Conservation (phyloP, 2,329 filamentous ascomycete species). For the Endoconidiophora laricicola region DNA sequence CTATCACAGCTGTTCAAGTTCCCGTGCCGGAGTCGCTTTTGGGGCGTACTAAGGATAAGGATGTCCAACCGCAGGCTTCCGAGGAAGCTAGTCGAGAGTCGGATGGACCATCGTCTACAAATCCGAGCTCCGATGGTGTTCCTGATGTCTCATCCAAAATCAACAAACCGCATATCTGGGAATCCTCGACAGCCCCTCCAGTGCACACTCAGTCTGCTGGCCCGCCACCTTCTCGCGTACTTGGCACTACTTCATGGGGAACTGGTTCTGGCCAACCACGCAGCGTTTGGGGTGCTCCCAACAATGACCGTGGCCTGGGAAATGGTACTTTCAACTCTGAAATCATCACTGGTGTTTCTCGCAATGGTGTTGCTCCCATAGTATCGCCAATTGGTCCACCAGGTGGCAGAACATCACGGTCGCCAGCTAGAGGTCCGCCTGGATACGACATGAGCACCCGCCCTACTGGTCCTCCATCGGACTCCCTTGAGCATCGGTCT, state of each 20-base stretch:
- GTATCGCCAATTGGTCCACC: slow-evolving; percentile 31
- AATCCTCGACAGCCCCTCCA: slow-evolving; percentile 1
- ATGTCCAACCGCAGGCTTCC: background rate
- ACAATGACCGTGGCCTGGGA: slow-evolving; percentile 52
- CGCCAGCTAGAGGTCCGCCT: background rate
- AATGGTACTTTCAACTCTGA: slow-evolving; percentile 61
- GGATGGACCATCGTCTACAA: background rate
- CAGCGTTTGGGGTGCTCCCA: slow-evolving; percentile 63
- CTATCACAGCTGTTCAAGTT: background rate
- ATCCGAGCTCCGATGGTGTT: background rate
- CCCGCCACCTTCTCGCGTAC: slow-evolving; percentile 6
- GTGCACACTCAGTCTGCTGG: slow-evolving; percentile 4
- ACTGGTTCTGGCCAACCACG: slow-evolving; percentile 27
- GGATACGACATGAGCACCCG: too few relatives aligned
- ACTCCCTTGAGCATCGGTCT: background rate
- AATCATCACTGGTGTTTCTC: slow-evolving; percentile 22
- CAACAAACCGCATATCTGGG: slow-evolving; percentile 7
- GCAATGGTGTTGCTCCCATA: slow-evolving; percentile 19
- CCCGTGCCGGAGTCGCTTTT: slow-evolving; percentile 1
- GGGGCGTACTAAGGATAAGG: background rate
- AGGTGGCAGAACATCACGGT: slow-evolving; percentile 4
- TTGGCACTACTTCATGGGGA: slow-evolving; percentile 25
- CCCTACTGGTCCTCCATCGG: background rate
- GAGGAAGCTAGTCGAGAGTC: background rate
- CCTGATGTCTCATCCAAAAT: background rate